phyloP scores from a whole-genome alignment of 208 protist genomes.

The Leishmania lainsoni region DNA sequence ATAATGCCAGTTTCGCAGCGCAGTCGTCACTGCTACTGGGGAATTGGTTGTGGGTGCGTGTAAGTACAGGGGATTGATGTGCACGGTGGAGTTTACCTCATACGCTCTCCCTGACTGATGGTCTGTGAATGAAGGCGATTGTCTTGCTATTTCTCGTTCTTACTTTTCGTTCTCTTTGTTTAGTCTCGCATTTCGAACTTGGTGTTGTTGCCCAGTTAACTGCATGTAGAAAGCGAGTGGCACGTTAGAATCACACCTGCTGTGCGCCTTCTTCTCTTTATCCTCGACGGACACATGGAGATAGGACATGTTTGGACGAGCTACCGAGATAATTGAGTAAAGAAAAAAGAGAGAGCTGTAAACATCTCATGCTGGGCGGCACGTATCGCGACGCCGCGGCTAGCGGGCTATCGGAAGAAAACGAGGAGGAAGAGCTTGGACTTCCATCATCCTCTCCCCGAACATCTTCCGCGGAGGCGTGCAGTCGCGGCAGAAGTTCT shows the following conservation, averaged over 20 bases:
- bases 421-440: conserved; percentile 46
- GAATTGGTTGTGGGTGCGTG: background rate
- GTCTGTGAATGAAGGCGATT: background rate
- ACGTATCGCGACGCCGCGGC: background rate
- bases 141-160: background rate
- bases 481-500: background rate
- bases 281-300: background rate
- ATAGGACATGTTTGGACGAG: background rate
- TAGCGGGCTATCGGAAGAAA: conserved; percentile 33
- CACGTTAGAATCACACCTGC: background rate
- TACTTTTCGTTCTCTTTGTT: background rate
- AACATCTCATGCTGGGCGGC: conserved; percentile 3
- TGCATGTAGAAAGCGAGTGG: background rate
- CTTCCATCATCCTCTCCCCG: conserved; percentile 4
- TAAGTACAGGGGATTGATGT: background rate
- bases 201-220: background rate
- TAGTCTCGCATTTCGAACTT: background rate
- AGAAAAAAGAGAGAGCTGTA: background rate
- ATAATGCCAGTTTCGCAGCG: background rate
- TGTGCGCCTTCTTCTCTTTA: background rate
- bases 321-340: background rate
- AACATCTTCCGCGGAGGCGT: background rate
- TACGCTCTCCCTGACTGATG: background rate
- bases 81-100: background rate
- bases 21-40: background rate